phyloP scores from a whole-genome alignment of 2,329 filamentous ascomycete genomes.

The Ciborinia camelliae region DNA sequence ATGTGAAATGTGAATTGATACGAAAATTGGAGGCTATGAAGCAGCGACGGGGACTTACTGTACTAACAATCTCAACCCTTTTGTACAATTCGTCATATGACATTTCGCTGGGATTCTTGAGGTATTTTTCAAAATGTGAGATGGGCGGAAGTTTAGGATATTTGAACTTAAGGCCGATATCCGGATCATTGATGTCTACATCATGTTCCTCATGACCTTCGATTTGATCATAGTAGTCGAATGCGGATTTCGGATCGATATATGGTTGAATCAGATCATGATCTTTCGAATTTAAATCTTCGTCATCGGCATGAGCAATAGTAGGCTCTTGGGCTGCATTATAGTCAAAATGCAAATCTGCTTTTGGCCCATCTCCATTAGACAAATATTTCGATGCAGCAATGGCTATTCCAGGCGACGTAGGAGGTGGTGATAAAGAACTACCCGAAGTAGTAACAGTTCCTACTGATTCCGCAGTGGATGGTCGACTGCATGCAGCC shows the following conservation, averaged over 20 bases:
- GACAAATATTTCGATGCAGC: constrained; percentile 14
- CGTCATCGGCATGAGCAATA: constrained; percentile 15
- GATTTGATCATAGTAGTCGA: constrained; percentile 31
- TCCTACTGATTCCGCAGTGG: constrained; percentile 24
- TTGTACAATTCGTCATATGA: constrained; percentile 32
- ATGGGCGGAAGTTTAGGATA: constrained; percentile 32
- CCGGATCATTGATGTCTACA: constrained; percentile 16
- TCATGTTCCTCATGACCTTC: constrained; percentile 22
- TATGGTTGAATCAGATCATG: constrained; percentile 24
- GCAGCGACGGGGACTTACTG: neutral
- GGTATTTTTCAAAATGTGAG: constrained; percentile 30
- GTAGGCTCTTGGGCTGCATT: constrained; percentile 19
- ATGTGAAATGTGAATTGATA: neutral
- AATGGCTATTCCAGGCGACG: constrained; percentile 11
- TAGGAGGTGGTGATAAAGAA: constrained; percentile 28
- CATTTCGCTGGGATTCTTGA: constrained; percentile 29
- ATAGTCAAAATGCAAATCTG: constrained; percentile 18
- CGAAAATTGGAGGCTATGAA: neutral
- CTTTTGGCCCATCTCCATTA: constrained; percentile 16
- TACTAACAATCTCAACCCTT: constrained; percentile 24
- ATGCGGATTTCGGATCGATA: constrained; percentile 21
- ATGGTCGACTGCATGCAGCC: constrained; percentile 28
- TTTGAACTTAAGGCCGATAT: constrained; percentile 18
- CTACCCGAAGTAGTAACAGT: constrained; percentile 26
- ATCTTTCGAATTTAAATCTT: neutral